phyloP scores from a whole-genome alignment of 768 basidiomycete genomes.

The Rhodotorula toruloides region DNA sequence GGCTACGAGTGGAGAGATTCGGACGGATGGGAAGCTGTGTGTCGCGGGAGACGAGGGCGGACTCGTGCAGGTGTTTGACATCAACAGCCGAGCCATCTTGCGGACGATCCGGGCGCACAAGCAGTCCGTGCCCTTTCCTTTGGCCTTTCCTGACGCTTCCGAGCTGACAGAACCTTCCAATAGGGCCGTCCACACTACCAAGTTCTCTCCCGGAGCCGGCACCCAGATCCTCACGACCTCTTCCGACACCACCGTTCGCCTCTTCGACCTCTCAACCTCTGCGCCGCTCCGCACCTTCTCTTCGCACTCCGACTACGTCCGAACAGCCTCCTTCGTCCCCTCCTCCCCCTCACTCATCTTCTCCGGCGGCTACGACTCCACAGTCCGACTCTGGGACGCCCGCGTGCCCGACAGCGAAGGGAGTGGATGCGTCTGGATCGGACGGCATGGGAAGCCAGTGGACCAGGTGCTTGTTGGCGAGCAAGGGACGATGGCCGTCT shows the following conservation, averaged over 20 bases:
- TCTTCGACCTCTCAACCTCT: conserved; percentile 79
- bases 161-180: background rate
- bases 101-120: conserved; percentile 88
- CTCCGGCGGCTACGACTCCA: conserved; percentile 91
- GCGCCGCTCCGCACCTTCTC: conserved; percentile 78
- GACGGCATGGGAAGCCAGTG: conserved; percentile 60
- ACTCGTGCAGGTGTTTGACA: conserved; percentile 83
- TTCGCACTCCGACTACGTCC: conserved; percentile 91
- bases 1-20: conserved; percentile 78
- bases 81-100: conserved; percentile 85
- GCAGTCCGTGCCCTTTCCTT: conserved; percentile 52
- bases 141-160: background rate
- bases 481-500: conserved; percentile 70
- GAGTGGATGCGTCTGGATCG: conserved; percentile 77
- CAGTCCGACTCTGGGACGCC: conserved; percentile 78
- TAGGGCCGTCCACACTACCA: conserved; percentile 83
- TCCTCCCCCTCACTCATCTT: conserved; percentile 77
- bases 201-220: conserved; percentile 70
- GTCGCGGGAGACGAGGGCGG: conserved; percentile 95
- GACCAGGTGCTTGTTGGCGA: conserved; percentile 92
- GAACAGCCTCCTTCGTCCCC: conserved; percentile 78
- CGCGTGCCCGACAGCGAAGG: conserved; percentile 56
- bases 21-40: conserved; percentile 87
- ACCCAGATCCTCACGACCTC: conserved; percentile 89
- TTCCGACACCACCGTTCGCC: conserved; percentile 85